Evolutionary conservation across 2,329 filamentous ascomycete species (phyloP).

Genomic region (Diaporthe longicolla): DNA sequence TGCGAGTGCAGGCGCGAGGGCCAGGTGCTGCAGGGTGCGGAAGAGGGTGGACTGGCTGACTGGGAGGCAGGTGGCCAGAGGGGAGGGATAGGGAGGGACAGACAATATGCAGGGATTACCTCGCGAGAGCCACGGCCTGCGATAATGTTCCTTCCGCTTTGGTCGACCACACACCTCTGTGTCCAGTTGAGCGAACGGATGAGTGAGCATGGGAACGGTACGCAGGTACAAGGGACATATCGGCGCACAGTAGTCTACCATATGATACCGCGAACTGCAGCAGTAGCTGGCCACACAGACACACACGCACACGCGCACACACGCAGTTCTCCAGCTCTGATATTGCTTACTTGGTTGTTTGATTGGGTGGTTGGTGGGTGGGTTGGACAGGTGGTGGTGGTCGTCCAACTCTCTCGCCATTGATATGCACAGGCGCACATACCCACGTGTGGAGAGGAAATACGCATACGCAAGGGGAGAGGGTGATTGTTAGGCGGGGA

Average conservation of each 20-base stretch:
- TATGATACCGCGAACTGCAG: constrained; percentile 3
- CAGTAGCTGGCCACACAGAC: neutral
- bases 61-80: neutral
- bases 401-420: neutral
- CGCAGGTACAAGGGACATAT: constrained; percentile 1
- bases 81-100: neutral
- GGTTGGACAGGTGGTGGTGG: neutral
- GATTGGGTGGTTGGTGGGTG: neutral
- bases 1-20: constrained; percentile 29
- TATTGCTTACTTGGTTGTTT: neutral
- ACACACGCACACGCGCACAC: neutral
- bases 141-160: constrained; percentile 41
- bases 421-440: neutral
- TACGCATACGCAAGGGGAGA: neutral
- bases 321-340: neutral
- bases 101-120: constrained; percentile 27
- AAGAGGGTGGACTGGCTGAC: neutral
- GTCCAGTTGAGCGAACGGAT: neutral
- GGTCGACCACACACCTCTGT: constrained; percentile 36
- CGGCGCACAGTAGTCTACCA: neutral
- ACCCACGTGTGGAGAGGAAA: neutral
- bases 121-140: constrained; percentile 26
- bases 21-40: constrained; percentile 6
- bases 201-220: constrained; percentile 9
- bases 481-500: too few relatives aligned